These are phyloP conservation scores for Neobulgaria alba DNA, from an alignment of 2,329 filamentous ascomycete genomes.

Conservation along the genomic window DNA sequence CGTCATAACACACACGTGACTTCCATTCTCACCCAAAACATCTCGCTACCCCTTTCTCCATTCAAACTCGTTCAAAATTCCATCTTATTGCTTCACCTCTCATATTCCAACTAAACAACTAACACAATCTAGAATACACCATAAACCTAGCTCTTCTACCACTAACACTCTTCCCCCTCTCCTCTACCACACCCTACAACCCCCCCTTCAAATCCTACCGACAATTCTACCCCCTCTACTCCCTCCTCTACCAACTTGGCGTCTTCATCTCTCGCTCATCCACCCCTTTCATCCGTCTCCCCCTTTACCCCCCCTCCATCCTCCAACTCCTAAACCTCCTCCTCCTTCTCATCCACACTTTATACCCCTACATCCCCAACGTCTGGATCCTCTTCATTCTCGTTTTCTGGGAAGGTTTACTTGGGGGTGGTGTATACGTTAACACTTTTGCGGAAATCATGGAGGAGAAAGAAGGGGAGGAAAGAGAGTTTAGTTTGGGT, in stretches of 20 bases:
- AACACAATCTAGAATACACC: conserved; percentile 77
- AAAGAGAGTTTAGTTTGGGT: conserved; percentile 84
- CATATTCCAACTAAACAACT: not conserved
- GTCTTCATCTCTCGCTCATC: conserved; percentile 93
- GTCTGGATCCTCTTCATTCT: conserved; percentile 81
- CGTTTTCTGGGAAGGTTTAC: conserved; percentile 87
- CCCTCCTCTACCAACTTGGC: conserved; percentile 87
- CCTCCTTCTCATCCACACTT: conserved; percentile 64
- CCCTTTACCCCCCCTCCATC: conserved; percentile 72
- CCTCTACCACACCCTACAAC: no score
- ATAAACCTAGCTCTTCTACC: conserved; percentile 94
- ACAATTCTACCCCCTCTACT: conserved; percentile 90
- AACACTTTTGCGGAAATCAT: conserved; percentile 94
- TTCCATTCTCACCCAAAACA: no score
- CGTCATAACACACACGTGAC: no score
- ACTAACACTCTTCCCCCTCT: conserved; percentile 77
- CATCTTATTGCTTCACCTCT: not conserved
- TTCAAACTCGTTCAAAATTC: no score
- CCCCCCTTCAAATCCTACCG: conserved; percentile 78
- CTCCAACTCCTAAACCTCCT: conserved; percentile 74
- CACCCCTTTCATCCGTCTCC: conserved; percentile 74
- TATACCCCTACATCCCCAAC: conserved; percentile 73
- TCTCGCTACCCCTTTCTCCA: no score
- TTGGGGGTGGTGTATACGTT: conserved; percentile 89
- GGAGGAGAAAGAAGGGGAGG: conserved; percentile 65